Evolutionary conservation across 2,329 filamentous ascomycete genomes (phyloP), one percentile per base, ranked within the genome.

Genomic region (Aspergillus fijiensis): DNA sequence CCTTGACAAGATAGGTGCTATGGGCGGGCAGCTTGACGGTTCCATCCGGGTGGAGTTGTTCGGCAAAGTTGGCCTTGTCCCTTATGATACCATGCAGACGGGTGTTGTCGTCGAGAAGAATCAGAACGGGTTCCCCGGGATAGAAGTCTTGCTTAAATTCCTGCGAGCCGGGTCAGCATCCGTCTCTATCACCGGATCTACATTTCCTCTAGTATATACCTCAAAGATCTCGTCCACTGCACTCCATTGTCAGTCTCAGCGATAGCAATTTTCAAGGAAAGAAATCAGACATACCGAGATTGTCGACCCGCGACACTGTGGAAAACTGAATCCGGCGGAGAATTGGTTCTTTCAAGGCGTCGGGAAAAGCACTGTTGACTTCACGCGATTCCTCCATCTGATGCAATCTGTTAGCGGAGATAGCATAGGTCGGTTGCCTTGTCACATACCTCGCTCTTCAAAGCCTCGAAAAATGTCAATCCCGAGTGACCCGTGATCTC

Each of bases 401-500:
- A 23, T 49, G 14, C 10, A n/a, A 4, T n/a, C 7, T 35, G 11
- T 25, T 52, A 39, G 39, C 21, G 54, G 53, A 16, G 51, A 60
- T 67, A 42, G 47, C 45, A 48, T 5, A 21, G 16, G 11, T 6
- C 39, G 42, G 33, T 35, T 19, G 52, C 27, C 29, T 7, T 16
- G 39, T 50, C 58, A 80, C 88, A 65, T 84, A 96, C 92, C 86
- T 97, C 92, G 79, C 92, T 96, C 76, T 91, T 87, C 31, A 94
- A 84, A 27, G 95, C 95, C 67, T 96, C 92, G 71, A 97, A 97
- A 76, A 96, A 99, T 3, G 87, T 94, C 66, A 97, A 82, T 56
- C 89, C 89, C 31, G 92, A 96, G 75, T 96, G 94, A 57, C 95
- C 95, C 12, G 92, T 96, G 66, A 98, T 96, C 74, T 96, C 91